A percentile compares a stretch with the other conserved stretches of the same genome.
Evolutionary conservation across 129 eudicot genomes (phyloP).

Genomic region (Escallonia herrerae): DNA sequence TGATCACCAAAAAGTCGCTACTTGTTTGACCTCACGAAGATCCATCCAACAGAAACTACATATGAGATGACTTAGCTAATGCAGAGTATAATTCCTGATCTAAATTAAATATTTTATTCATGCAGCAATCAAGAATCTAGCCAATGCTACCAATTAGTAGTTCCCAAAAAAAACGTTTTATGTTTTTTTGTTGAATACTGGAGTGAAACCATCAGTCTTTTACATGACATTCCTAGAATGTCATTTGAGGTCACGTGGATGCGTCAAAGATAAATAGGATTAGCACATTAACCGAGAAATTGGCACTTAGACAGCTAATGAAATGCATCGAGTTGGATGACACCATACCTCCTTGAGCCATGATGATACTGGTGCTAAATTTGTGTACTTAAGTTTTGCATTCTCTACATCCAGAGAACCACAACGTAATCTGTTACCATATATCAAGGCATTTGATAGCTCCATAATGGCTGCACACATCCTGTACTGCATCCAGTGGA

Average conservation of each 20-base stretch:
- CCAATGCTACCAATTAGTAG: neutral
- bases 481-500: constrained; percentile 56
- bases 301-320: neutral
- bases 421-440: constrained; percentile 83
- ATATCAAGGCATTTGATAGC: constrained; percentile 89
- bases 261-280: neutral
- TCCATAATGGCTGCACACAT: constrained; percentile 97
- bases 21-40: no score
- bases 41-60: no score
- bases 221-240: no score
- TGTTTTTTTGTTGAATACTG: no score
- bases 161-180: neutral
- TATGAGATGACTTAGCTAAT: no score
- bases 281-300: neutral
- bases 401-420: constrained; percentile 82
- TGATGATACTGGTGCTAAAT: constrained; percentile 35
- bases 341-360: constrained; percentile 73
- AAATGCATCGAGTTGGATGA: neutral
- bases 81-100: no score
- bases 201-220: no score
- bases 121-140: neutral
- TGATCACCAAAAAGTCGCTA: no score
- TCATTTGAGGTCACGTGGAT: neutral
- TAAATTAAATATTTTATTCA: no score
- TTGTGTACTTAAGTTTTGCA: constrained; percentile 61